These are phyloP conservation scores for Kwoniella heveanensis DNA, from an alignment of 768 basidiomycete species.

Conservation along the genomic window DNA sequence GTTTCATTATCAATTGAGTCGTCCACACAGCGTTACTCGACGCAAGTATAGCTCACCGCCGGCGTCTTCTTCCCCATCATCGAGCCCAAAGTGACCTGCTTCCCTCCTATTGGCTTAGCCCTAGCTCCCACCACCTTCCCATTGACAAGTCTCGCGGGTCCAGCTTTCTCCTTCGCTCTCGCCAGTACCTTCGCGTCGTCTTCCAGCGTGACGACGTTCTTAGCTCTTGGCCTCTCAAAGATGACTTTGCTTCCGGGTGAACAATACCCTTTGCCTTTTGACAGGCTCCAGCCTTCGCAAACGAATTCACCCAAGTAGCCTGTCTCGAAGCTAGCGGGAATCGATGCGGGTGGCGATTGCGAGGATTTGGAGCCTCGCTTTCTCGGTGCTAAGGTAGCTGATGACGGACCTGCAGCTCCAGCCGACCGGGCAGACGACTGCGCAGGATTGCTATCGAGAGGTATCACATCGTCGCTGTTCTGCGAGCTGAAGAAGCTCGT, in stretches of 20 bases:
- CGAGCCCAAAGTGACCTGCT: constrained; percentile 52
- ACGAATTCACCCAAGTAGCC: constrained; percentile 54
- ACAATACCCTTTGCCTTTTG: constrained; percentile 55
- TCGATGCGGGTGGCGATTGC: constrained; percentile 22
- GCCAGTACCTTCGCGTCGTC: constrained; percentile 23
- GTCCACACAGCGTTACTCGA: background rate
- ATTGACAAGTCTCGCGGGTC: constrained; percentile 47
- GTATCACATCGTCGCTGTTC: constrained; percentile 34
- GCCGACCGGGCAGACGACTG: constrained; percentile 5
- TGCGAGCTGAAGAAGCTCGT: constrained; percentile 15
- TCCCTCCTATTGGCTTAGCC: constrained; percentile 35
- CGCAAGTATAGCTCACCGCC: constrained; percentile 8
- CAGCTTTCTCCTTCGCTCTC: constrained; percentile 38
- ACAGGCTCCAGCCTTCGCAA: constrained; percentile 53
- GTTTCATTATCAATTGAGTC: background rate
- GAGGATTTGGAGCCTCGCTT: constrained; percentile 2
- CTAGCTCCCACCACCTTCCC: constrained; percentile 50
- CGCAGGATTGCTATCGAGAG: constrained; percentile 19
- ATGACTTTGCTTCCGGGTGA: constrained; percentile 44
- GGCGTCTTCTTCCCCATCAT: constrained; percentile 49
- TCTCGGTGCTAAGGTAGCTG: constrained; percentile 24
- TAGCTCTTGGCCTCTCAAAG: constrained; percentile 47
- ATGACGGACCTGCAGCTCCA: constrained; percentile 29
- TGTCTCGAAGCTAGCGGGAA: constrained; percentile 34
- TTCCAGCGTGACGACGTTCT: constrained; percentile 28